Evolutionary conservation across 2,329 filamentous ascomycete species (phyloP), one percentile per base, ranked within the genome.

Genomic region (Xylaria digitata): DNA sequence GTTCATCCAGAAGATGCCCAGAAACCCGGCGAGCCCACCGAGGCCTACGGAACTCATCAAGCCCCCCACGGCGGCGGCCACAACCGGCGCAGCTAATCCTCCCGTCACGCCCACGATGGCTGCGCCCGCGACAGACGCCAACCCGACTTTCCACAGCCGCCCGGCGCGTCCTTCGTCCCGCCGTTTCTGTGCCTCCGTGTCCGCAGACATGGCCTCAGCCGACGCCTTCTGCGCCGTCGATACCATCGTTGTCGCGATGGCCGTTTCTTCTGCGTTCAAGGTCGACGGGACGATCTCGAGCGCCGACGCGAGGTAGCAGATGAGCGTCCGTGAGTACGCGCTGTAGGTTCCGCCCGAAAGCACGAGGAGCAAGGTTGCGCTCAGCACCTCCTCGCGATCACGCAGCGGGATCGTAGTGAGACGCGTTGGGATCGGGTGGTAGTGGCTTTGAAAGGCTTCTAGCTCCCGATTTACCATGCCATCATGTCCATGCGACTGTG

Each of bases 21-120:
- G 80, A 73, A 97, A 96, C 48, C 91, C 92, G 3, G 93, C 94
- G 2, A 96, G 92, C 0, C 93, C 92, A 23, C 93, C 94, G 0
- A 97, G 82, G 0, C 94, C 94, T 1, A 97, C 85, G 0, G 92
- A 92, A 15, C 93, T 92, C 87, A 97, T 92, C 1, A 97, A 84
- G 0, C 90, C 90, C 2, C 94, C 94, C 15, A 97, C 85, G 0
- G 93, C 93, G 3, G 93, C 94, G 3, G 94, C 94, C 15, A 97
- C 90, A 0, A 97, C 83, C 0, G 94, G 94, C 0, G 94, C 94
- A 0, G 94, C 94, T n/a, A 97, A 84, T 1, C 94, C 94, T 19
- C 94, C 94, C 0, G 94, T 97, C 3, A 97, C 87, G 6, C 94
- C 94, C n/a, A 97, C 94, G 1, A 97, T 82, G 0, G 92, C 92